Conservation (phyloP, 2,329 filamentous ascomycete species). For the Colletotrichum limetticola region DNA sequence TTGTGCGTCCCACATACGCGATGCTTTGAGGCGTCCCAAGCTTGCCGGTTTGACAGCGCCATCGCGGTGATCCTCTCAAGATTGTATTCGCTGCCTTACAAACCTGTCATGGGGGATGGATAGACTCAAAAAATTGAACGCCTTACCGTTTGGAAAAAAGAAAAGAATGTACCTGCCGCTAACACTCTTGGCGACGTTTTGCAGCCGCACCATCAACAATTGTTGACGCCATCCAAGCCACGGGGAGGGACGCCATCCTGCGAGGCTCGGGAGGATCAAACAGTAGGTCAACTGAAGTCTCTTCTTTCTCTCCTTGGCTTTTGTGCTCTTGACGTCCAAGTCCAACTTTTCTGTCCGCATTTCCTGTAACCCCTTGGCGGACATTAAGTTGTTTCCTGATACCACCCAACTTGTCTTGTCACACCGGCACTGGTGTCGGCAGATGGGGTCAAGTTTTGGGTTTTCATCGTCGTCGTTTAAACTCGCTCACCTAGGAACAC, state of each 20-base stretch:
- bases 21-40: constrained; percentile 15
- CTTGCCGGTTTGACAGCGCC: background rate
- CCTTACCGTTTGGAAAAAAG: background rate
- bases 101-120: background rate
- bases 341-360: background rate
- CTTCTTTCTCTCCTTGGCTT: constrained; percentile 5
- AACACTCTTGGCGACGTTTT: constrained; percentile 23
- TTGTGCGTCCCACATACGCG: background rate
- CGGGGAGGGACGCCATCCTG: constrained; percentile 92
- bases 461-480: background rate
- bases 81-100: background rate
- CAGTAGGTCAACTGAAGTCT: constrained; percentile 65
- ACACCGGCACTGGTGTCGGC: constrained; percentile 13
- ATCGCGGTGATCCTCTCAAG: background rate
- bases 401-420: constrained; percentile 17
- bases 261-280: constrained; percentile 88
- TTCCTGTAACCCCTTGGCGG: constrained; percentile 28
- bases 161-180: constrained; percentile 1
- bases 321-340: background rate
- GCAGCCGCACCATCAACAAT: constrained; percentile 87
- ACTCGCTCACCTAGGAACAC: background rate
- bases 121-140: constrained; percentile 15
- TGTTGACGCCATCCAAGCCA: constrained; percentile 87
- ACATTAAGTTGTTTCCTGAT: constrained; percentile 24
- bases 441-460: background rate